A percentile compares a stretch with the other conserved stretches of the same genome.
Evolutionary conservation across 495 filamentous ascomycete genomes (phyloP).

Genomic region (Hypoxylon fuscum): DNA sequence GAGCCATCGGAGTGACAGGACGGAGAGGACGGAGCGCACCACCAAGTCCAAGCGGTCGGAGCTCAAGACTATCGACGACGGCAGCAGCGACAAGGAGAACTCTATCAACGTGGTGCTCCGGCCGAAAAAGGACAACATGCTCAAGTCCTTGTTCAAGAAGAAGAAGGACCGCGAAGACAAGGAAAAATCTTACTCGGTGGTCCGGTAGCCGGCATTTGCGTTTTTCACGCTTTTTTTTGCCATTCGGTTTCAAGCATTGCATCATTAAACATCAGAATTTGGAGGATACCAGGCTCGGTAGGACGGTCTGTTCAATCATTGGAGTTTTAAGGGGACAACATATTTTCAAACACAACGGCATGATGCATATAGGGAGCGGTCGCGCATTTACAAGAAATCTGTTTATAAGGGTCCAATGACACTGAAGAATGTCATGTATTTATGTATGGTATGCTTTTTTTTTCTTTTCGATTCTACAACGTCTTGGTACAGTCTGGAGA

Average conservation of each 20-base stretch:
- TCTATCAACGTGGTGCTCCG: slow-evolving; percentile 35
- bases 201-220: slow-evolving; percentile 11
- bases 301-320: slow-evolving; percentile 10
- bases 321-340: slow-evolving; percentile 19
- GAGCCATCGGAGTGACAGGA: slow-evolving; percentile 47
- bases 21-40: slow-evolving; percentile 39
- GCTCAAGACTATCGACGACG: slow-evolving; percentile 46
- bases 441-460: slow-evolving; percentile 15
- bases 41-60: slow-evolving; percentile 42
- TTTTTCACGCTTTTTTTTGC: not conserved
- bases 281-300: slow-evolving; percentile 26
- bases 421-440: slow-evolving; percentile 2
- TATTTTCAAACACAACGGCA: slow-evolving; percentile 2
- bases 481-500: not conserved
- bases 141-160: slow-evolving; percentile 61
- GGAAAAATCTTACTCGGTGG: slow-evolving; percentile 35
- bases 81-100: slow-evolving; percentile 45
- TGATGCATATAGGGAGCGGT: slow-evolving; percentile 28
- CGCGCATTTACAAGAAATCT: slow-evolving; percentile 6
- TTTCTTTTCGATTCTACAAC: not conserved
- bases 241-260: slow-evolving; percentile 7
- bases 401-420: slow-evolving; percentile 11
- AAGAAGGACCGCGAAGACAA: slow-evolving; percentile 55
- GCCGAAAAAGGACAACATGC: slow-evolving; percentile 61
- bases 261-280: slow-evolving; percentile 20